These are phyloP conservation scores for Adiantum capillusveneris DNA, from an alignment of 75 land plant genomes.

Conservation along the genomic window DNA sequence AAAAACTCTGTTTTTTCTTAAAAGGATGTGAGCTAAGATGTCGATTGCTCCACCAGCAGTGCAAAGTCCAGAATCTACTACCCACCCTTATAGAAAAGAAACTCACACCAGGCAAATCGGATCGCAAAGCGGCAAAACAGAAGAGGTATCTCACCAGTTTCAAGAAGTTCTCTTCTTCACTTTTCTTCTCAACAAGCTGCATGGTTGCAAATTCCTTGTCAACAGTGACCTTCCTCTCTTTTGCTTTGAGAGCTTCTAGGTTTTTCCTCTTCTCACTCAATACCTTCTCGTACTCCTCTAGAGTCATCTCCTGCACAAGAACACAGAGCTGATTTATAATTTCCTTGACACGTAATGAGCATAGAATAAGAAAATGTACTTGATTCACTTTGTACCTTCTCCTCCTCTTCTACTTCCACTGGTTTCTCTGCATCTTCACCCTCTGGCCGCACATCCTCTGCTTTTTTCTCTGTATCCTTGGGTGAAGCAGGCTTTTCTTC, in stretches of 20 bases:
- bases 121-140: no score
- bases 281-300: conserved; percentile 49
- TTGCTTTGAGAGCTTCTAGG: conserved; percentile 20
- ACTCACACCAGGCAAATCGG: no score
- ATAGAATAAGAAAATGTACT: no score
- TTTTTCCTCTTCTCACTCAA: conserved; percentile 39
- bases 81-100: no score
- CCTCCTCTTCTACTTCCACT: conserved; percentile 23
- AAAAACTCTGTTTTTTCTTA: no score
- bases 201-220: conserved; percentile 41
- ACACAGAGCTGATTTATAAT: background rate
- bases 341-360: no score
- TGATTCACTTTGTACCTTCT: conserved; percentile 21
- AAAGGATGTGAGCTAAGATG: no score
- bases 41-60: no score
- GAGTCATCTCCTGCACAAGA: conserved; percentile 40
- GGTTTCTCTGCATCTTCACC: conserved; percentile 9
- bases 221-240: conserved; percentile 37
- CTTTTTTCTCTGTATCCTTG: conserved; percentile 2
- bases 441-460: background rate
- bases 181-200: conserved; percentile 42
- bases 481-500: no score
- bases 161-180: conserved; percentile 28
- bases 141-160: conserved; percentile 24
- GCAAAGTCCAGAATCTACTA: no score